Conservation (phyloP, 768 basidiomycete species). For the Coprinopsis cinerea region DNA sequence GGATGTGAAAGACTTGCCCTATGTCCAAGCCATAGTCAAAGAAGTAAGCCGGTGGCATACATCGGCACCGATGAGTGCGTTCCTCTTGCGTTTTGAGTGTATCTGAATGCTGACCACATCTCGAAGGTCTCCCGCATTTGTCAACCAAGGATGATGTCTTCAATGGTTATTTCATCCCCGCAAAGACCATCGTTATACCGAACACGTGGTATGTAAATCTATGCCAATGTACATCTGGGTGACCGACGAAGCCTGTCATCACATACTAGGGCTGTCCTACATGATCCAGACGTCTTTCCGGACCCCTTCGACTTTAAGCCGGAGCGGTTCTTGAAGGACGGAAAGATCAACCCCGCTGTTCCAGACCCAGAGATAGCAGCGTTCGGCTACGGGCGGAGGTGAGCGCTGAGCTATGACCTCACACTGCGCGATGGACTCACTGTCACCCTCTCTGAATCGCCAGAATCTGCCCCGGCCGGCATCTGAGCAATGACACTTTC, state of each 20-base stretch:
- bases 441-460: no score
- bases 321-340: slow-evolving; percentile 20
- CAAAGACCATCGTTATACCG: slow-evolving; percentile 22
- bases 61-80: slow-evolving; percentile 8
- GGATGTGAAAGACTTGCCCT: slow-evolving; percentile 16
- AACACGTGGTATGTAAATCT: slow-evolving; percentile 20
- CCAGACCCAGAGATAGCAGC: slow-evolving; percentile 8
- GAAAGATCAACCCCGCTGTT: slow-evolving; percentile 11
- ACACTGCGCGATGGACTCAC: no score
- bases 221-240: no score
- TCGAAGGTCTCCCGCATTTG: slow-evolving; percentile 17
- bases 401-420: background rate
- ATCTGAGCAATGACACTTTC: slow-evolving; percentile 18
- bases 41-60: slow-evolving; percentile 16
- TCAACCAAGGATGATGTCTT: slow-evolving; percentile 25
- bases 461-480: slow-evolving; percentile 21
- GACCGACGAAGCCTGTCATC: no score
- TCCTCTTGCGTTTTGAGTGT: background rate
- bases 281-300: slow-evolving; percentile 24
- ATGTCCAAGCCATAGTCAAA: slow-evolving; percentile 19
- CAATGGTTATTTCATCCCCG: slow-evolving; percentile 31
- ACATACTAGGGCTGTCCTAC: slow-evolving; percentile 20
- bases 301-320: slow-evolving; percentile 29
- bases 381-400: slow-evolving; percentile 19
- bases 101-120: no score